phyloP scores from a whole-genome alignment of 208 protist species.

The Trypanosoma cruzi region DNA sequence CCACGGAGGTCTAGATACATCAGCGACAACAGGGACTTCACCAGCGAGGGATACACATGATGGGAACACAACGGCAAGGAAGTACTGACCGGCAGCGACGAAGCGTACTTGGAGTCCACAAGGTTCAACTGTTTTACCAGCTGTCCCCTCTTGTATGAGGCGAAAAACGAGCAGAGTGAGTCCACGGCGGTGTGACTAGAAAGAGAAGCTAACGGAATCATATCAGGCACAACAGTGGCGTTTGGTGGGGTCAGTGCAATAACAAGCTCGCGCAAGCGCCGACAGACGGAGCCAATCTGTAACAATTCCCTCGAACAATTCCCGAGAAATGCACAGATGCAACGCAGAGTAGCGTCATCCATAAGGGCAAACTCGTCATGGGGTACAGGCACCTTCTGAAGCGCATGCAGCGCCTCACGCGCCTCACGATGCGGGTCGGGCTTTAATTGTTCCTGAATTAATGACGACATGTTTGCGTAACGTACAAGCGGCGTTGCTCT shows the following conservation, averaged over 20 bases:
- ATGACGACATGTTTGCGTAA: slow-evolving; percentile 40
- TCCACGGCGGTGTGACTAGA: slow-evolving; percentile 21
- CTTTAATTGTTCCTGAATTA: slow-evolving; percentile 29
- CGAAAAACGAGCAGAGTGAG: slow-evolving; percentile 40
- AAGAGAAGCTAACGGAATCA: slow-evolving; percentile 48
- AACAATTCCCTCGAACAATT: slow-evolving; percentile 28
- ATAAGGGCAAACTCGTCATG: slow-evolving; percentile 49
- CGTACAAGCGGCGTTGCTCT: slow-evolving; percentile 24
- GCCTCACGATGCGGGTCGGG: slow-evolving; percentile 37
- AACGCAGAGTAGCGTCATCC: slow-evolving; percentile 32
- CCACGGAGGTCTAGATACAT: slow-evolving; percentile 70
- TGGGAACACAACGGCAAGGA: slow-evolving; percentile 27
- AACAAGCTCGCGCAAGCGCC: slow-evolving; percentile 40
- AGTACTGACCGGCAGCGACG: slow-evolving; percentile 21
- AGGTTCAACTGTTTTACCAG: slow-evolving; percentile 38
- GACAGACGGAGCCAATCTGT: slow-evolving; percentile 48
- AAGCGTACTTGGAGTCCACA: slow-evolving; percentile 34
- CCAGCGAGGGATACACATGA: slow-evolving; percentile 40
- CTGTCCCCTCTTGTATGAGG: slow-evolving; percentile 41
- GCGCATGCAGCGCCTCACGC: slow-evolving; percentile 36
- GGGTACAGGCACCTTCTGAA: slow-evolving; percentile 38
- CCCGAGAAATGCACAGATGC: slow-evolving; percentile 48
- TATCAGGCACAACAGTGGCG: slow-evolving; percentile 29
- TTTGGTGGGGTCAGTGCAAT: slow-evolving; percentile 23
- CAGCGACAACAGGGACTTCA: slow-evolving; percentile 45